These are phyloP conservation scores for Lagerstroemia speciosa DNA, from an alignment of 345 rosid genomes.

Conservation along the genomic window DNA sequence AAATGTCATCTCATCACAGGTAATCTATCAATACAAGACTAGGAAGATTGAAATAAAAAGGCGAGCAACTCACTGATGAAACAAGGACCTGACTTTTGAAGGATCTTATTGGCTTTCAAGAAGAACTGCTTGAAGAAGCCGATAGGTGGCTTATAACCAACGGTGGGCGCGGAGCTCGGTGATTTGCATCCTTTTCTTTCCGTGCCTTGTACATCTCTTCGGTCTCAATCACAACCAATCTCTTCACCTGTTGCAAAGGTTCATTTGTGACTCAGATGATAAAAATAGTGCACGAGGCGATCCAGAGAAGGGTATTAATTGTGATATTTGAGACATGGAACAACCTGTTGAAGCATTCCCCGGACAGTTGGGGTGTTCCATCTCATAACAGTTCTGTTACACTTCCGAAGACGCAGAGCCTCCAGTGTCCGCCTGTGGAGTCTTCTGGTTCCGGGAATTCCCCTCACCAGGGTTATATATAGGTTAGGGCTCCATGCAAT, in stretches of 20 bases:
- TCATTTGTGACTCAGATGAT: background rate
- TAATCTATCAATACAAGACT: background rate
- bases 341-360: constrained; percentile 45
- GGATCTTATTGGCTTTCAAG: background rate
- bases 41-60: background rate
- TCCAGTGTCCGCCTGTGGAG: constrained; percentile 43
- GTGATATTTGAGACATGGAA: background rate
- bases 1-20: background rate
- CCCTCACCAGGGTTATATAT: constrained; percentile 39
- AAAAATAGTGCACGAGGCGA: background rate
- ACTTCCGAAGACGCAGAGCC: constrained; percentile 36
- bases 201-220: constrained; percentile 44
- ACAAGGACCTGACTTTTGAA: background rate
- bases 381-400: constrained; percentile 33
- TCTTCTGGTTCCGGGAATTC: constrained; percentile 43
- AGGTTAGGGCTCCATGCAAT: constrained; percentile 40
- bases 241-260: constrained; percentile 25
- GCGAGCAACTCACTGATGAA: background rate
- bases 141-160: constrained; percentile 25
- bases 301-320: background rate
- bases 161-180: constrained; percentile 25
- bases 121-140: constrained; percentile 5
- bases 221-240: constrained; percentile 35
- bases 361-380: constrained; percentile 32
- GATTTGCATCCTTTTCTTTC: constrained; percentile 25